Evolutionary conservation across 164 flowering plant genomes (phyloP).

Genomic region (Santalum album): DNA sequence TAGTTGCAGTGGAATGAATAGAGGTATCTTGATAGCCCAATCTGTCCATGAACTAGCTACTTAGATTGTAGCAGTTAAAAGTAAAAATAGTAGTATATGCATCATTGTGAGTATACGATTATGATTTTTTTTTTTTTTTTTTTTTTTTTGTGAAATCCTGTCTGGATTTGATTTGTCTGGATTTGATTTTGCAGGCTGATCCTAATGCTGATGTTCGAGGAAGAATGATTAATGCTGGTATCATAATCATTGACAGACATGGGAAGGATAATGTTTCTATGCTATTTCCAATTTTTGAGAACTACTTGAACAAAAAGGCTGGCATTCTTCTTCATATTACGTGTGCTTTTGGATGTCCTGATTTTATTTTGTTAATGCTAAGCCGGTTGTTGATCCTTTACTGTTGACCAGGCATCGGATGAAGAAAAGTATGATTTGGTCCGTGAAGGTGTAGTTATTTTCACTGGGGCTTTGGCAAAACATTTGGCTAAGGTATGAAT

Average conservation of each 20-base stretch:
- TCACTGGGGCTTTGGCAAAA: conserved; percentile 92
- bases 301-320: conserved; percentile 92
- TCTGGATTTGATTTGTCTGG: too few relatives aligned
- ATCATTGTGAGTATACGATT: too few relatives aligned
- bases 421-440: conserved; percentile 93
- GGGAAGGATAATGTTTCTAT: conserved; percentile 88
- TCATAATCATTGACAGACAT: conserved; percentile 84
- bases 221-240: conserved; percentile 97
- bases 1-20: too few relatives aligned
- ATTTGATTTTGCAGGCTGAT: conserved; percentile 66
- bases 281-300: conserved; percentile 96
- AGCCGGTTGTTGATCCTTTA: background rate
- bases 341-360: background rate
- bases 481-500: conserved; percentile 67
- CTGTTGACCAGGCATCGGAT: conserved; percentile 58
- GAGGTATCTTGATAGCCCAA: too few relatives aligned
- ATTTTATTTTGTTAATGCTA: background rate
- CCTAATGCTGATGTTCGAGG: conserved; percentile 91
- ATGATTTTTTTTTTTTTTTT: too few relatives aligned
- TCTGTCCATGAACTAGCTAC: too few relatives aligned
- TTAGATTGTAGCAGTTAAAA: too few relatives aligned
- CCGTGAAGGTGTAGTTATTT: conserved; percentile 98
- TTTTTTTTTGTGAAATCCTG: too few relatives aligned
- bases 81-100: too few relatives aligned
- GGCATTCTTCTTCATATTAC: background rate